Percentiles rank a stretch among this genome's conserved stretches.
Evolutionary conservation across 805 yeast genomes (phyloP).

Genomic region (Ogataea philodendri): DNA sequence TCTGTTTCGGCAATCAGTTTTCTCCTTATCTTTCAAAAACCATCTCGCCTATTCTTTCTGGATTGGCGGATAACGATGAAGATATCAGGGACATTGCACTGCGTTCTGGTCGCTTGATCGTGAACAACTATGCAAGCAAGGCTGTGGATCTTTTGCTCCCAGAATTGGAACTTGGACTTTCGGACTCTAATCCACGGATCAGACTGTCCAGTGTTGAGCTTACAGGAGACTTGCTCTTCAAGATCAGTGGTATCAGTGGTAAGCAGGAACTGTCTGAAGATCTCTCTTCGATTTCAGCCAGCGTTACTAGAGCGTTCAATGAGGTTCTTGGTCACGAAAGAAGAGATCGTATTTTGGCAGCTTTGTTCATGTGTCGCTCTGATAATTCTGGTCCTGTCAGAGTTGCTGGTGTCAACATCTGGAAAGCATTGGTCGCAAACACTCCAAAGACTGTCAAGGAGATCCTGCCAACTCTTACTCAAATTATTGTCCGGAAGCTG

Average conservation of each 20-base stretch:
- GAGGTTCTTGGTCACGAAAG: conserved; percentile 84
- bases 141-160: conserved; percentile 93
- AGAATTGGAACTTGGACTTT: conserved; percentile 86
- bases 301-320: conserved; percentile 60
- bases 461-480: conserved; percentile 79
- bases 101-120: conserved; percentile 90
- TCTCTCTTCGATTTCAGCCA: conserved; percentile 43
- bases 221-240: conserved; percentile 91
- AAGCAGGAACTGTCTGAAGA: conserved; percentile 67
- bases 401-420: conserved; percentile 84
- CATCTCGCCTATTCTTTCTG: conserved; percentile 88
- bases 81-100: conserved; percentile 84
- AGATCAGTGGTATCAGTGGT: conserved; percentile 86
- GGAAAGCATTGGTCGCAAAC: conserved; percentile 95
- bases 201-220: conserved; percentile 92
- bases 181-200: conserved; percentile 79
- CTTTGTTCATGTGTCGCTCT: conserved; percentile 91
- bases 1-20: conserved; percentile 88
- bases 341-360: conserved; percentile 79
- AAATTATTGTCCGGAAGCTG: conserved; percentile 74
- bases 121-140: conserved; percentile 83
- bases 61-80: conserved; percentile 87
- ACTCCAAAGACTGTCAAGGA: conserved; percentile 95
- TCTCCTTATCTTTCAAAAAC: conserved; percentile 82
- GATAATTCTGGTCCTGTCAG: conserved; percentile 87